Evolutionary conservation across 1,139 yeast genomes (phyloP), one percentile per base, ranked within the genome.

Genomic region (Yamadazyma spencermartinsiae): DNA sequence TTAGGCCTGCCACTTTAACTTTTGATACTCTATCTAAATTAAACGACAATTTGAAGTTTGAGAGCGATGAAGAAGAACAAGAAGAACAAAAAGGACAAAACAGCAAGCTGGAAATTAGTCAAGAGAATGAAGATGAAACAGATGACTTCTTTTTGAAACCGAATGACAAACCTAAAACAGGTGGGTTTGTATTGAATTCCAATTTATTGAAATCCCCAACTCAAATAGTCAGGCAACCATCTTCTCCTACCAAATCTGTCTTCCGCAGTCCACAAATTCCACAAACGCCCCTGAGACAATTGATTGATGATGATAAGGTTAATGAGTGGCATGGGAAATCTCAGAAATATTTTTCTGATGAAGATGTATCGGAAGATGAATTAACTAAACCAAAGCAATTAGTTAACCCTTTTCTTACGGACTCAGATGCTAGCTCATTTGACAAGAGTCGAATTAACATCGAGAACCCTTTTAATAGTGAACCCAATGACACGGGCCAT

Each of bases 321-420:
- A 48, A 56, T 19, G 58, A 60, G 18, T 71, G 76, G 76, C 65
- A 69, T 40, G 71, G 65, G 1, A 61, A 62, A 34, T 40, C 48
- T 1, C 55, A 65, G 4, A 51, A 50, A 17, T 60, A 57, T 21
- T 60, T 58, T 4, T 55, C 63, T 2, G 71, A 64, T 33, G 31
- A 28, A 9, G 72, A 67, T 7, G 54, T 56, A 4, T 52, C 46
- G 9, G 43, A 38, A 12, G 43, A 31, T 8, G 34, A 32, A 12
- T 14, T 36, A 3, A 23, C 14, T 11, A 13, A 17, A 10, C 7
- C 38, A 25, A 15, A 42, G 31, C 29, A 41, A 16, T 36, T 55
- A 12, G 51, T 42, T 2, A 58, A 58, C 33, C 63, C 63, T 4
- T 57, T 57, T 27, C 19, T 54, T 3, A 28, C 46, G 3, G 32